These are phyloP conservation scores for Rhododendron kiyosumense DNA, from an alignment of 148 eudicot genomes.

Conservation along the genomic window DNA sequence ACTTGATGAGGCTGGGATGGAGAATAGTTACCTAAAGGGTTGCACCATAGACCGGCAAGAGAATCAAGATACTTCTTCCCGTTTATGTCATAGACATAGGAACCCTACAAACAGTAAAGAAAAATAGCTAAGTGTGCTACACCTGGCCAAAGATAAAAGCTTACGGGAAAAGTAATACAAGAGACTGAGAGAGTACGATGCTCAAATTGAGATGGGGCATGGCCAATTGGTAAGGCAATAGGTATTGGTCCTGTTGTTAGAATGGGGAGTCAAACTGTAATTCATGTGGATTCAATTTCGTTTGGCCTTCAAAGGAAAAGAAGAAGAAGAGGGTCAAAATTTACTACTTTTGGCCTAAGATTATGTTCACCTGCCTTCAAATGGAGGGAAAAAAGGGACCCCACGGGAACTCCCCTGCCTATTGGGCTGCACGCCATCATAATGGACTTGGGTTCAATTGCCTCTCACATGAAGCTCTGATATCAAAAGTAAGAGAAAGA, in stretches of 20 bases:
- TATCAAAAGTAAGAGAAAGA: neutral
- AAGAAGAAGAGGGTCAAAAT: neutral
- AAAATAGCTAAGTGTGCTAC: neutral
- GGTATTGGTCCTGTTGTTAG: neutral
- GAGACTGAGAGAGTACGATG: neutral
- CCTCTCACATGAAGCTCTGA: neutral
- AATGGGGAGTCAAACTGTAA: neutral
- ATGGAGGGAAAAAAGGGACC: neutral
- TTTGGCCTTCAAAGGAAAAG: neutral
- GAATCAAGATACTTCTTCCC: constrained; percentile 93
- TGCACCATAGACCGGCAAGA: constrained; percentile 97
- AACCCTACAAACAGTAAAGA: constrained; percentile 49
- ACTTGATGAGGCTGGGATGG: neutral
- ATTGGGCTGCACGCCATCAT: neutral
- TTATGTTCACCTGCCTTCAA: neutral
- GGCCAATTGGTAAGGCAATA: neutral
- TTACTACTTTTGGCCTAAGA: neutral
- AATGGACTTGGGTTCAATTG: neutral
- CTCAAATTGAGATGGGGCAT: neutral
- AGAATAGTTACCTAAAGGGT: constrained; percentile 63
- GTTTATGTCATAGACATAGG: constrained; percentile 64
- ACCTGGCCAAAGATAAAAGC: neutral
- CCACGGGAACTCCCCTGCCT: neutral
- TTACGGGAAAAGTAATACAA: neutral
- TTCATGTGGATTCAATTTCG: neutral